These are phyloP conservation scores for Ceratobasidium sp. DNA, from an alignment of 1,284 basidiomycete genomes.

Conservation along the genomic window DNA sequence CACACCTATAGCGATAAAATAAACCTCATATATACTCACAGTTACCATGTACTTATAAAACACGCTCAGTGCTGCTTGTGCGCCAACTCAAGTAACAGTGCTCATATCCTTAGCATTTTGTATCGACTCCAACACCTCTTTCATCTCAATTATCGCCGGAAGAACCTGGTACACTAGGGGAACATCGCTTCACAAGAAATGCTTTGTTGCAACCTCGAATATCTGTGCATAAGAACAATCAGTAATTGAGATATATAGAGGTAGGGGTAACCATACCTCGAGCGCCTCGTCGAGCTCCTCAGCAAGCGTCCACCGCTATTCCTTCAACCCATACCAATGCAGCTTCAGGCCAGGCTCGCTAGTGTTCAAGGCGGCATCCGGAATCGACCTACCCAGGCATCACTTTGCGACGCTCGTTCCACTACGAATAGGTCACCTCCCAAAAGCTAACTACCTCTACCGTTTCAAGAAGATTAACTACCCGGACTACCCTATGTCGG, in stretches of 20 bases:
- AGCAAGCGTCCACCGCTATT: neutral
- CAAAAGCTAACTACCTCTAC: too few species aligned
- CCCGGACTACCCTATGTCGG: too few species aligned
- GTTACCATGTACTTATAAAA: conserved; percentile 26
- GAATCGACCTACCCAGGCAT: too few species aligned
- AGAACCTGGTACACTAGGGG: conserved; percentile 13
- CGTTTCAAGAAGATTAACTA: too few species aligned
- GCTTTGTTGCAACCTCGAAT: conserved; percentile 11
- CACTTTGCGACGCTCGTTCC: too few species aligned
- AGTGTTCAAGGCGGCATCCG: too few species aligned
- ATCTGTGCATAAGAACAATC: conserved; percentile 4
- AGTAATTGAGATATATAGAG: too few species aligned
- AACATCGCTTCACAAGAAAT: conserved; percentile 6
- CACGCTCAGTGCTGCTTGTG: conserved; percentile 27
- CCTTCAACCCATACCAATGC: neutral
- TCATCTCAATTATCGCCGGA: neutral
- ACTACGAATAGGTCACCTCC: too few species aligned
- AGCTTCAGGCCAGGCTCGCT: neutral
- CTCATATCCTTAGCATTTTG: neutral
- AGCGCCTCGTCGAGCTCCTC: conserved; percentile 19
- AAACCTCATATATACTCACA: conserved; percentile 36
- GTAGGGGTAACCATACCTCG: conserved; percentile 4
- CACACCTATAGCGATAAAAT: conserved; percentile 22
- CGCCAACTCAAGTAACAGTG: conserved; percentile 8
- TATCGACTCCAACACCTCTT: neutral